Base-by-base conservation (phyloP, 768 basidiomycete species). In the Clathrus columnatus region DNA sequence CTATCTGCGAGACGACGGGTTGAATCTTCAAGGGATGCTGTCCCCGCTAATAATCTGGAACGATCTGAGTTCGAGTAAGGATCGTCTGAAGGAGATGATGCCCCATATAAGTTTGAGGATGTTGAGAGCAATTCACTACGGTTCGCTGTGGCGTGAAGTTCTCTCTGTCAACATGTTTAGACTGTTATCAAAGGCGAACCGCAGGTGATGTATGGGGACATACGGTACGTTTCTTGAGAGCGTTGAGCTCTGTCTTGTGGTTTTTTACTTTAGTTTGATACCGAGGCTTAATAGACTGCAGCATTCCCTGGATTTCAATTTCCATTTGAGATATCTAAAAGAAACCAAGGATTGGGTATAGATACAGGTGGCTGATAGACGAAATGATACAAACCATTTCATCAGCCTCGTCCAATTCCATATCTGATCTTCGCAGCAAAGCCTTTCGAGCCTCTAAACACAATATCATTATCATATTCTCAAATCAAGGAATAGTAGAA, bases 341-440 rank as follows among this genome's bases (percentile, higher is more conserved):
- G 28, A 45, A 58, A 5, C 41, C 48, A 52, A 56, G 48, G 23
- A 41, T 28, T 18, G 27, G 24, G 29, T 29, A 20, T 45, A 41
- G 28, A 21, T 28, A 6, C 21, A 3, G 11, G 41, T 44, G n/a
- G 23, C 36, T 28, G 14, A 10, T 26, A 45, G 36, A 24, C 17
- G 24, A 52, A 26, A 27, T 18, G 27, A 21, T 16, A 64, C 81
- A 48, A 63, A 87, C 94, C 81, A 97, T 92, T 75, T 98, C 96
- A 62, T 96, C 94, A 0, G 94, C 95, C 69, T 99, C 96, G 67
- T 99, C 96, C 4, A 99, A 73, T 67, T 98, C 95, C 81, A 93
- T 91, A 66, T 94, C 90, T 21, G 90, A 87, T 58, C 90, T 76
- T 62, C 93, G 75, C 58, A 97, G 69, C 4, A 85, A 74, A 0